These are phyloP conservation scores for Neurospora sp. DNA, from an alignment of 495 filamentous ascomycete genomes.

Conservation along the genomic window DNA sequence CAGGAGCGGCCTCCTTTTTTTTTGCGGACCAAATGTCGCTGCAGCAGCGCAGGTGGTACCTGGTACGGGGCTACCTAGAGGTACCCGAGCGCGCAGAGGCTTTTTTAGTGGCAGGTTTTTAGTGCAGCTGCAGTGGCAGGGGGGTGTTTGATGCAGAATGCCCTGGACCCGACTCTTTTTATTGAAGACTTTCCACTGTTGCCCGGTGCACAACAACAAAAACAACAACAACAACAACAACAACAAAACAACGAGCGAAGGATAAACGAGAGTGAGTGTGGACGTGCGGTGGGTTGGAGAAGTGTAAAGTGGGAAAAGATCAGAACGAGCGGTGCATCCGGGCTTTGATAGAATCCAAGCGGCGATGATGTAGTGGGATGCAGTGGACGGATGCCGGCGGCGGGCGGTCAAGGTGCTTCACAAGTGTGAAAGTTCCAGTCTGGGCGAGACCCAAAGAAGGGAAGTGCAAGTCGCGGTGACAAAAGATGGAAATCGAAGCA, in stretches of 20 bases:
- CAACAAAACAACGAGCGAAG: background rate
- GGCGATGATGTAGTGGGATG: slow-evolving; percentile 15
- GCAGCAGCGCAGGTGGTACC: background rate
- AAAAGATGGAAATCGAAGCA: background rate
- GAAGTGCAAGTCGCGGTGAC: slow-evolving; percentile 5
- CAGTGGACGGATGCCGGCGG: background rate
- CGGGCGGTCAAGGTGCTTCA: background rate
- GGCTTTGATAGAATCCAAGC: slow-evolving; percentile 1
- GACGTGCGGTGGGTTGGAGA: background rate
- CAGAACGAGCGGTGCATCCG: slow-evolving; percentile 10
- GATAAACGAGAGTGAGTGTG: background rate
- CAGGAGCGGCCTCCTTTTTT: slow-evolving; percentile 6
- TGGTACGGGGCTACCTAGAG: background rate
- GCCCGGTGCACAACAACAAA: background rate
- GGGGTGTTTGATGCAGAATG: background rate
- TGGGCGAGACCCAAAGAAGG: slow-evolving; percentile 1
- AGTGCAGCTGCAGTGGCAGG: background rate
- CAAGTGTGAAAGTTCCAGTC: background rate
- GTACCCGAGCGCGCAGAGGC: background rate
- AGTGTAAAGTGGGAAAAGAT: background rate
- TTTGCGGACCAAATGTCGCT: background rate
- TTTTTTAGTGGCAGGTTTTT: background rate
- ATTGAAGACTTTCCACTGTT: background rate
- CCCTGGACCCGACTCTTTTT: background rate
- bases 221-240: background rate